Conservation (phyloP, 2,329 filamentous ascomycete genomes). For the Aureobasidium uvarum region DNA sequence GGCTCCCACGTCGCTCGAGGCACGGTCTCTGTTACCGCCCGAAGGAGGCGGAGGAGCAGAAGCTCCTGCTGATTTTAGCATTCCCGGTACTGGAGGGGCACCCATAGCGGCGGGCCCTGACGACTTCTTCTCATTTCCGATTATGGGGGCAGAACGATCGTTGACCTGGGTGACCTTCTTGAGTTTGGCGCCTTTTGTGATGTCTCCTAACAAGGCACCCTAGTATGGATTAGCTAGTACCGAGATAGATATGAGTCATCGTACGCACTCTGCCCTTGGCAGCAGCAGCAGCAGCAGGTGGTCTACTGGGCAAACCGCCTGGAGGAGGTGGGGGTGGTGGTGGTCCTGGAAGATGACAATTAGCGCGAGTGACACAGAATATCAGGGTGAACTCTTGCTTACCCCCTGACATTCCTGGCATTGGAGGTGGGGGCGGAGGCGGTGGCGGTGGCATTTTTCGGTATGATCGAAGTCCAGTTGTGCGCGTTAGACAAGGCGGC, state of each 20-base stretch:
- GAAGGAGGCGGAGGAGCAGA: conserved; percentile 65
- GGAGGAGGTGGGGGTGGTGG: conserved; percentile 62
- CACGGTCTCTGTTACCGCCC: conserved; percentile 64
- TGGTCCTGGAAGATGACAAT: conserved; percentile 45
- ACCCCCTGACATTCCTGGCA: conserved; percentile 54
- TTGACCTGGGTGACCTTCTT: conserved; percentile 83
- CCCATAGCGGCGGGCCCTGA: conserved; percentile 65
- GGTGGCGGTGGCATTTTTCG: conserved; percentile 59
- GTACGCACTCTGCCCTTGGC: conserved; percentile 62
- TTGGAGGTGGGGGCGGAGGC: conserved; percentile 63
- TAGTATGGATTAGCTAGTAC: conserved; percentile 43
- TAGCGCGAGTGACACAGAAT: neutral
- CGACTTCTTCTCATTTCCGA: conserved; percentile 58
- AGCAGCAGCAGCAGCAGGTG: conserved; percentile 54
- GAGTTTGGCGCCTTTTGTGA: conserved; percentile 72
- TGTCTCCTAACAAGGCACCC: conserved; percentile 86
- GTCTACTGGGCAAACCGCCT: conserved; percentile 54
- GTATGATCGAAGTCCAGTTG: no score
- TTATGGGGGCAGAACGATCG: conserved; percentile 78
- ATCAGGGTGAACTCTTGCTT: neutral
- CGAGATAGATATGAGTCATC: neutral
- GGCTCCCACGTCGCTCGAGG: conserved; percentile 75
- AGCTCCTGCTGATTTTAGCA: conserved; percentile 58
- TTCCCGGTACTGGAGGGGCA: conserved; percentile 75
- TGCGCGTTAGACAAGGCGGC: neutral